Evolutionary conservation across 2,329 filamentous ascomycete species (phyloP), one percentile per base, ranked within the genome.

Genomic region (Cylindrodendrum hubeiense): DNA sequence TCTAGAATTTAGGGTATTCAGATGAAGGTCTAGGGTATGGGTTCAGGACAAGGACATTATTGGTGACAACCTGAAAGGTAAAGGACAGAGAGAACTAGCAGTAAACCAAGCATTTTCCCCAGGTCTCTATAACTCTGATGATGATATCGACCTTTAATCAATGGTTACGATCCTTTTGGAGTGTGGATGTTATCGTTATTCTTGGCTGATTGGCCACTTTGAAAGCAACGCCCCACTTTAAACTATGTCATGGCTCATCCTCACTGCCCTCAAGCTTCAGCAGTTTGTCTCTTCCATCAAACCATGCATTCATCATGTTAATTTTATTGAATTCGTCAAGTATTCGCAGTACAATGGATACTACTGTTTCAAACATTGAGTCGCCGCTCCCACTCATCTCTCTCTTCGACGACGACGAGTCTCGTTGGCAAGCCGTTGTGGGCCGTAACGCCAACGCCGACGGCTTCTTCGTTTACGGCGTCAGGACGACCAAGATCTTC

Each of bases 401-500:
- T 3, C 61, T 71, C 17, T 79, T 77, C 53, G 49, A 66, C 34
- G 76, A 80, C 43, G 77, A 81, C 26, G 65, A 67, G 13, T 72
- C 71, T 33, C 77, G 79, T 24, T 82, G 80, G 80, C 68, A 70
- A 26, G 80, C 81, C 13, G 74, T 83, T 5, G 71, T 71, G 17
- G 67, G 71, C 7, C 78, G 80, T 59, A 75, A 82, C 55, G 50
- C 80, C 34, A 59, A 61, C 34, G 78, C 80, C 28, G 79, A 82
- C 66, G 78, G 79, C 55, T 67, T 69, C 56, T 84, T 84, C 57
- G 76, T 84, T 50, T 84, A 84, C 71, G 82, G 69, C 53, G 82
- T 84, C 5, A 75, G 75, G 55, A 82, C 82, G 0, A 84, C 82
- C n/a, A 77, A 79, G 65, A 81, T 84, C 63, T 91, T 88, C 77